Evolutionary conservation across 2,329 filamentous ascomycete species (phyloP).

Genomic region (Dryadomyces quercus-mongolicae): DNA sequence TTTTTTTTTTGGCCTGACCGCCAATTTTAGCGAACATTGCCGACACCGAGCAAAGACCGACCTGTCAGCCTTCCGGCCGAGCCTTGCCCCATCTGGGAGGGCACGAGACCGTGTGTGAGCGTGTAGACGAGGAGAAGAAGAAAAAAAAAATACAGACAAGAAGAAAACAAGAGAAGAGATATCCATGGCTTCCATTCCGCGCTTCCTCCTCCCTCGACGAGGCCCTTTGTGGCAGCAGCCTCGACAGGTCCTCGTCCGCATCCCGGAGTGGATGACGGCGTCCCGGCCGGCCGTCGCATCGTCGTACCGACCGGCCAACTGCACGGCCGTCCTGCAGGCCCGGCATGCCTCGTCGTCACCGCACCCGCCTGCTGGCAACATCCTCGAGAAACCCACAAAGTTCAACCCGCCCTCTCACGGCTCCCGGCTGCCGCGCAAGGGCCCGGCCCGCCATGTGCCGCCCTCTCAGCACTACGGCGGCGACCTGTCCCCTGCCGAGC

Average conservation of each 20-base stretch:
- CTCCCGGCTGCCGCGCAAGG: conserved; percentile 47
- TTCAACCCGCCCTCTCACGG: conserved; percentile 91
- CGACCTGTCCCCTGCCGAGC: conserved; percentile 52
- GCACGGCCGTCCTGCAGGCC: not conserved
- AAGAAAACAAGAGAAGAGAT: too few relatives aligned
- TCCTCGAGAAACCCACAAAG: conserved; percentile 75
- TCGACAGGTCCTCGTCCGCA: not conserved
- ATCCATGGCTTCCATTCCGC: conserved; percentile 44
- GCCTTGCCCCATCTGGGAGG: not conserved
- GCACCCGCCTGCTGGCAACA: conserved; percentile 24
- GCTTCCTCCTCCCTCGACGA: conserved; percentile 55
- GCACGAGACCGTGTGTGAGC: not conserved
- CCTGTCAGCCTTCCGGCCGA: not conserved
- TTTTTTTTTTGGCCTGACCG: not conserved
- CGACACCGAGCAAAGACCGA: not conserved
- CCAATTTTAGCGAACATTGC: not conserved
- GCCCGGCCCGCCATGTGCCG: conserved; percentile 19
- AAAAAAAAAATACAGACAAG: too few relatives aligned
- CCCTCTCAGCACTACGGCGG: conserved; percentile 64
- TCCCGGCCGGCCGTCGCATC: not conserved
- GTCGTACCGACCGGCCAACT: too few relatives aligned
- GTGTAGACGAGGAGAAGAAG: too few relatives aligned
- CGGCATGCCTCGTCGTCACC: conserved; percentile 15
- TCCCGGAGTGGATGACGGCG: not conserved
- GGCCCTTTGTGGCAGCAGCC: conserved; percentile 39